These are phyloP conservation scores for Plantago elongata DNA, from an alignment of 257 asterid species.

Conservation along the genomic window DNA sequence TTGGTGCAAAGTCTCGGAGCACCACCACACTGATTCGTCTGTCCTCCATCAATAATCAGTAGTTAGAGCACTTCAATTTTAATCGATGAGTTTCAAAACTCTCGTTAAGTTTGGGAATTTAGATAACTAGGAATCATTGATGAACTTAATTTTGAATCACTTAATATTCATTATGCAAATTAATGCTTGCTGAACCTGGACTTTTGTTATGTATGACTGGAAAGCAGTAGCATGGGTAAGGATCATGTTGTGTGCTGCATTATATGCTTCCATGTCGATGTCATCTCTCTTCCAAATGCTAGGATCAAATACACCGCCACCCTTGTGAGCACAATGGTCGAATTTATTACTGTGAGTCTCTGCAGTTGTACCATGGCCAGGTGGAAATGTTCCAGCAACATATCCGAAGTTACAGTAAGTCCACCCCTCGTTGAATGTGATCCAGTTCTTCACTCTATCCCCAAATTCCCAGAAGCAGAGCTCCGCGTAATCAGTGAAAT, in stretches of 20 bases:
- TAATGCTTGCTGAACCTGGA: not conserved
- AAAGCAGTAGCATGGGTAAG: no score
- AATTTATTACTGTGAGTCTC: no score
- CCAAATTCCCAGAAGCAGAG: slow-evolving; percentile 35
- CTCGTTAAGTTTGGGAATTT: no score
- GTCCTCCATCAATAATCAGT: no score
- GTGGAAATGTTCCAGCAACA: slow-evolving; percentile 13
- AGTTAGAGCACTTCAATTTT: no score
- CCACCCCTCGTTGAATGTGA: slow-evolving; percentile 31
- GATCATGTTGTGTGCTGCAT: no score
- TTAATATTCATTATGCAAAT: not conserved
- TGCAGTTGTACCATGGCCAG: not conserved
- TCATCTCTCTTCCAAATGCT: no score
- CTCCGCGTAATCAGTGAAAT: slow-evolving; percentile 26
- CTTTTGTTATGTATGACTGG: no score
- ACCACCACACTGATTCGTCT: not conserved
- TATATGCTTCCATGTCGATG: no score
- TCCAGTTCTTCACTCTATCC: slow-evolving; percentile 32
- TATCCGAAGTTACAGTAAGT: slow-evolving; percentile 15
- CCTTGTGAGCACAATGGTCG: no score
- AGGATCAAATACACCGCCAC: no score
- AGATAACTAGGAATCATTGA: not conserved
- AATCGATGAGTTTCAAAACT: no score
- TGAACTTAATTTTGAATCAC: not conserved
- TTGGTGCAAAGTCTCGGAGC: not conserved